A percentile compares a stretch with the other conserved stretches of the same genome.
Conservation (phyloP, 331 rosid species). For the Cydonia oblonga region DNA sequence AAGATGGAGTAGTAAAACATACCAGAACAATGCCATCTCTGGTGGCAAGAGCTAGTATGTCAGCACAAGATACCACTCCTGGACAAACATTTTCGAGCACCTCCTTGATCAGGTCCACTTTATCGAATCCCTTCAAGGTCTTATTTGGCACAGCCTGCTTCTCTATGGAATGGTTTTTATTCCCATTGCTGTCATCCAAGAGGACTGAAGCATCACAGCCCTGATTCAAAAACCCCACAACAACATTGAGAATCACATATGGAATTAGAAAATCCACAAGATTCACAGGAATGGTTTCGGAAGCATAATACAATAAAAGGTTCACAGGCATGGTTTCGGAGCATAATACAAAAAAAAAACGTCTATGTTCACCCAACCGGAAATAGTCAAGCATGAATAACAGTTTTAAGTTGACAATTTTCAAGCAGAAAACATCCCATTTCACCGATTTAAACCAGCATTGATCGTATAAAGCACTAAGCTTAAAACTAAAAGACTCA, state of each 20-base stretch:
- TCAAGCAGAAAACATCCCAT: not conserved
- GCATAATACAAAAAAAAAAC: too few species aligned
- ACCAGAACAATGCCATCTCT: constrained; percentile 71
- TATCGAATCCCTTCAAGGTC: constrained; percentile 58
- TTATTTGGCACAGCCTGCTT: constrained; percentile 63
- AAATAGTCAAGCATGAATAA: too few species aligned
- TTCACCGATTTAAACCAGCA: too few species aligned
- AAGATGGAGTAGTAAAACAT: not conserved
- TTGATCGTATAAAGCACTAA: too few species aligned
- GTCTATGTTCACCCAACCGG: too few species aligned
- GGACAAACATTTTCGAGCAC: constrained; percentile 66
- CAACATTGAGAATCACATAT: not conserved
- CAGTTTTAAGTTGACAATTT: not conserved
- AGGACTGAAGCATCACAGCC: constrained; percentile 89
- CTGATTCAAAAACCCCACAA: constrained; percentile 24
- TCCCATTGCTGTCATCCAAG: constrained; percentile 48
- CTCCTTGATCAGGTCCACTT: constrained; percentile 56
- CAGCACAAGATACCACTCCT: constrained; percentile 70
- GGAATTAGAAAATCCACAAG: not conserved
- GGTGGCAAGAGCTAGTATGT: constrained; percentile 55
- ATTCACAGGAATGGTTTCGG: not conserved
- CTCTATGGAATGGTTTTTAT: constrained; percentile 34
- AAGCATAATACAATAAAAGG: not conserved
- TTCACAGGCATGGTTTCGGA: too few species aligned
- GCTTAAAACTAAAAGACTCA: too few species aligned